Evolutionary conservation across 371 early-diverging fungal species (phyloP).

Genomic region (Zychaea mexicana): DNA sequence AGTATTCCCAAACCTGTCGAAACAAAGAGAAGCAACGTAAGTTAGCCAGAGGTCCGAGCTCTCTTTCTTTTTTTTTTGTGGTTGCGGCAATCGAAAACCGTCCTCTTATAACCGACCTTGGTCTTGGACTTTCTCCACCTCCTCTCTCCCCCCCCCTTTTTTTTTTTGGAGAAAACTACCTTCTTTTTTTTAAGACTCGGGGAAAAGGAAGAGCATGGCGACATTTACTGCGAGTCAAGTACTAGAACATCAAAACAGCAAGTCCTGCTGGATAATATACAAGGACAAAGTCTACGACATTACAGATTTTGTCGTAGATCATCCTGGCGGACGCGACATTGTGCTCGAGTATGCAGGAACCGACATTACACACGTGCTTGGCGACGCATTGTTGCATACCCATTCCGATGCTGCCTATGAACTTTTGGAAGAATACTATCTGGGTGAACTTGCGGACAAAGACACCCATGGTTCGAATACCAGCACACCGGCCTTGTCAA

Average conservation of each 20-base stretch:
- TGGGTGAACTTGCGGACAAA: conserved; percentile 63
- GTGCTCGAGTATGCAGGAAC: conserved; percentile 78
- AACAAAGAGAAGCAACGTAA: too few relatives aligned
- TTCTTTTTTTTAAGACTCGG: too few relatives aligned
- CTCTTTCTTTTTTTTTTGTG: too few relatives aligned
- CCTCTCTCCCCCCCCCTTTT: too few relatives aligned
- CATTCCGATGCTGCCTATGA: conserved; percentile 87
- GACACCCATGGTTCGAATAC: not conserved
- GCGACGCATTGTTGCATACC: conserved; percentile 71
- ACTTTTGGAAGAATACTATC: conserved; percentile 76
- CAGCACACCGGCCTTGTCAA: conserved; percentile 2
- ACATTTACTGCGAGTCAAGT: conserved; percentile 12
- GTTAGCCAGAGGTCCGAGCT: too few relatives aligned
- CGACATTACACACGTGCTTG: conserved; percentile 71
- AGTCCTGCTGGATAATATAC: conserved; percentile 64
- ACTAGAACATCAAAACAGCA: conserved; percentile 14
- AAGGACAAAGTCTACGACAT: conserved; percentile 82
- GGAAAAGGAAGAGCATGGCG: conserved; percentile 42
- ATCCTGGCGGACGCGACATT: conserved; percentile 80
- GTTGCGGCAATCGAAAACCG: too few relatives aligned
- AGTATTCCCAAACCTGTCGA: too few relatives aligned
- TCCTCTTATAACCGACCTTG: too few relatives aligned
- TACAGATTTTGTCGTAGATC: conserved; percentile 73
- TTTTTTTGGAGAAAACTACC: too few relatives aligned
- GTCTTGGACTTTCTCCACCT: too few relatives aligned